Percentiles rank a stretch among this genome's conserved stretches.
phyloP scores from a whole-genome alignment of 257 asterid genomes.

The Ilex aquifolium region DNA sequence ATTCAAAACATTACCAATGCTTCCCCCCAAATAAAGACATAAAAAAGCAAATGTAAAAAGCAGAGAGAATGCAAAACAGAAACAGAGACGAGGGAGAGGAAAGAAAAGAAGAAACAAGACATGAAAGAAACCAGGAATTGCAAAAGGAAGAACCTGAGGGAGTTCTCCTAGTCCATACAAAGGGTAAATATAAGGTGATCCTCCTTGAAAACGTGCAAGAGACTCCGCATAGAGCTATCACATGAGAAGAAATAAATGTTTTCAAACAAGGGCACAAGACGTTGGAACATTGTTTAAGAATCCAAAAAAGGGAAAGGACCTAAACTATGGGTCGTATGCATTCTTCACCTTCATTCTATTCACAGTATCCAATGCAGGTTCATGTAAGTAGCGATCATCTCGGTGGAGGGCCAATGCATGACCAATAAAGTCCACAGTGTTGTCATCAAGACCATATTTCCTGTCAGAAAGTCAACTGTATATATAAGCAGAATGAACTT shows the following conservation, averaged over 20 bases:
- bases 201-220: conserved; percentile 91
- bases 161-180: conserved; percentile 96
- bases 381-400: conserved; percentile 77
- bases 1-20: background rate
- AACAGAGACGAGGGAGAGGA: background rate
- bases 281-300: background rate
- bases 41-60: conserved; percentile 1
- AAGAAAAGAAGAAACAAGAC: background rate
- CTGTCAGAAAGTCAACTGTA: conserved; percentile 30
- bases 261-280: conserved; percentile 10
- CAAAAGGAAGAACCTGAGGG: conserved; percentile 62
- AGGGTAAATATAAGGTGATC: conserved; percentile 96
- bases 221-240: conserved; percentile 87
- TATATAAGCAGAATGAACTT: background rate
- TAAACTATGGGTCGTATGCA: background rate
- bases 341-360: conserved; percentile 75
- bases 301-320: background rate
- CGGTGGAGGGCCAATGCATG: conserved; percentile 90
- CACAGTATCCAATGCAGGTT: conserved; percentile 85
- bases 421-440: conserved; percentile 89
- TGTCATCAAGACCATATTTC: conserved; percentile 90
- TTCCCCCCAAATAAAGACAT: background rate
- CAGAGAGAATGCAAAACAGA: background rate
- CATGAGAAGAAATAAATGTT: conserved; percentile 15
- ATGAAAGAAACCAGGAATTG: conserved; percentile 5